Evolutionary conservation across 306 rosid genomes (phyloP), one percentile per base, ranked within the genome.

Genomic region (Acacia confusa): DNA sequence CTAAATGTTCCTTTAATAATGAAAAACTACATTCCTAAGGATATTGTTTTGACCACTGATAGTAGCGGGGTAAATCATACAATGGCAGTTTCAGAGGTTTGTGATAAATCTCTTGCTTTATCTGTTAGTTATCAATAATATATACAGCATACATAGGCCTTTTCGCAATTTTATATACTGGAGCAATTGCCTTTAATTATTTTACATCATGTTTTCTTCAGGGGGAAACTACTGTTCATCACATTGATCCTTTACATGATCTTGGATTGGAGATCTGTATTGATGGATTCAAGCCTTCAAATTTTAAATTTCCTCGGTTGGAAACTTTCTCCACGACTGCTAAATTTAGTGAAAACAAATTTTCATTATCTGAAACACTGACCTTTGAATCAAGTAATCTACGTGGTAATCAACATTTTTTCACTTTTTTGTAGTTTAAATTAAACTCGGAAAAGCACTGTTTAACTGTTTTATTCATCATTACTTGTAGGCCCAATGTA

Each of bases 201-300:
- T 78, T 78, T n/a, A 58, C 43, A n/a, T 76, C 45, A 30, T 41
- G 27, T 78, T 70, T 87, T 73, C 57, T 72, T 79, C 34, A 95
- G 99, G 97, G 91, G 74, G 92, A 83, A 85, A 89, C 93, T 81
- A 84, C 85, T 80, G 87, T 95, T 82, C 93, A 93, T 88, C 89
- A 91, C 80, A 83, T 95, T 85, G 99, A 95, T 83, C 94, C 99
- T 78, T 95, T 92, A 11, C 99, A 95, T 89, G 97, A 95, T 70
- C 90, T 95, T 6, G 91, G 84, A 72, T 69, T 95, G 82, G 91
- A 91, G 86, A 86, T 95, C 82, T 82, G 74, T 84, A 82, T 95
- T 80, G 87, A 84, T 74, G 97, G 97, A 81, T 93, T 84, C 74
- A 90, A 88, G 76, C 83, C 88, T 60, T 80, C 91, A 40, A 79